Percentiles rank a stretch among this genome's conserved stretches.
Conservation (phyloP, 192 early-diverging fungal genomes). For the Rhizoclosmatium globosum region DNA sequence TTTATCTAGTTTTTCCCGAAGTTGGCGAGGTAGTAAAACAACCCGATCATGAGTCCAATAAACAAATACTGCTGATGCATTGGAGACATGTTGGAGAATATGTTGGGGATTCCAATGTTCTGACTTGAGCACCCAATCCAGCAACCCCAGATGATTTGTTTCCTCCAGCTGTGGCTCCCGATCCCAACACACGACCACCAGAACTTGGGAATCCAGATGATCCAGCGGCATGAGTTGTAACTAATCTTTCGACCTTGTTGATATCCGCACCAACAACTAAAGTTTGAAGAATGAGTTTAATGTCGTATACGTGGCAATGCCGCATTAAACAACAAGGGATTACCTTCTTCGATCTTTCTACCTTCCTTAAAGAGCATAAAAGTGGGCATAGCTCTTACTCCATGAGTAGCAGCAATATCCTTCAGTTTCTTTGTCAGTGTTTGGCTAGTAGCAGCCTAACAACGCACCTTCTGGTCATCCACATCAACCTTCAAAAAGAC, state of each 20-base stretch:
- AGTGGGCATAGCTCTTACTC: conserved; percentile 77
- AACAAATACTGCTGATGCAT: conserved; percentile 41
- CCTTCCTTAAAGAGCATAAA: conserved; percentile 66
- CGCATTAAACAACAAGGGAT: not conserved
- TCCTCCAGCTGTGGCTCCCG: not conserved
- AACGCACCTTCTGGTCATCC: conserved; percentile 59
- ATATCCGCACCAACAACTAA: conserved; percentile 61
- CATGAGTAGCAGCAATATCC: conserved; percentile 44
- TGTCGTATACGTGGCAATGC: not conserved
- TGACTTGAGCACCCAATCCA: not conserved
- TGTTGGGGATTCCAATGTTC: conserved; percentile 1
- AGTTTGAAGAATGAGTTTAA: not conserved
- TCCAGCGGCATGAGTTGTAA: conserved; percentile 36
- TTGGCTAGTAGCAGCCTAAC: too few species aligned
- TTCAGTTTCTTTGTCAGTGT: too few species aligned
- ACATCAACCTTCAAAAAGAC: conserved; percentile 86
- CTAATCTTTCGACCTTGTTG: conserved; percentile 49
- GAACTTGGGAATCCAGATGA: conserved; percentile 29
- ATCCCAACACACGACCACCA: conserved; percentile 29
- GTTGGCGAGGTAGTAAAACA: conserved; percentile 27
- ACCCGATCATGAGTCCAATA: conserved; percentile 22
- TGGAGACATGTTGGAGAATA: conserved; percentile 23
- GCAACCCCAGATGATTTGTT: not conserved
- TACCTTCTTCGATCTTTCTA: conserved; percentile 58
- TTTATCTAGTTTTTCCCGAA: too few species aligned